These are phyloP conservation scores for Pichia sp. DNA, from an alignment of 1,139 yeast genomes.

Conservation along the genomic window DNA sequence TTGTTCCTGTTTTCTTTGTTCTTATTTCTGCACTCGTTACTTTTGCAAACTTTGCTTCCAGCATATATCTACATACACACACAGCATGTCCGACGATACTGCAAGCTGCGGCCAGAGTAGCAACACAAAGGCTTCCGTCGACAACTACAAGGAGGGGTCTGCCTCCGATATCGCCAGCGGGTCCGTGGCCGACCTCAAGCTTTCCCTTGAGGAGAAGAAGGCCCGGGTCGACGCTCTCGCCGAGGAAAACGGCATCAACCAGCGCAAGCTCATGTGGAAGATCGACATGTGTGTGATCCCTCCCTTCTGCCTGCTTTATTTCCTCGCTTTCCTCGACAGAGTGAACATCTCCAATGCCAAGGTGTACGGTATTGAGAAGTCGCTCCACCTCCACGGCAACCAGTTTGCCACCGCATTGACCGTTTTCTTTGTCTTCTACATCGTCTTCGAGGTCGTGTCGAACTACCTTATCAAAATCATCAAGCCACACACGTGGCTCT, in stretches of 20 bases:
- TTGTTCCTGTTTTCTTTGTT: too few species aligned
- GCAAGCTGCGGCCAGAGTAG: conserved; percentile 3
- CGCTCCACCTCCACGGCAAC: conserved; percentile 49
- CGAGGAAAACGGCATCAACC: conserved; percentile 38
- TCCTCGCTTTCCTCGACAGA: conserved; percentile 66
- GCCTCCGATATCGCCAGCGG: background rate
- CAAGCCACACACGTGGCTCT: conserved; percentile 64
- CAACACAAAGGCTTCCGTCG: background rate
- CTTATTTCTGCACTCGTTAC: too few species aligned
- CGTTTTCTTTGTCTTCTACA: conserved; percentile 69
- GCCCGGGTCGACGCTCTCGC: conserved; percentile 33
- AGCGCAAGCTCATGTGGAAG: conserved; percentile 53
- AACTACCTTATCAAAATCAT: conserved; percentile 58
- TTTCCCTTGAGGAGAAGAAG: conserved; percentile 1
- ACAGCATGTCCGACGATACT: conserved; percentile 2
- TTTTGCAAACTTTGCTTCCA: too few species aligned
- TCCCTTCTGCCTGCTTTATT: conserved; percentile 63
- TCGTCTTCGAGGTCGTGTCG: conserved; percentile 62
- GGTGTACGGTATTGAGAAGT: conserved; percentile 56
- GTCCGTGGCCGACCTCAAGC: background rate
- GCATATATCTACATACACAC: too few species aligned
- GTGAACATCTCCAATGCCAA: conserved; percentile 75
- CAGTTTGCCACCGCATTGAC: conserved; percentile 64
- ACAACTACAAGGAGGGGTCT: background rate
- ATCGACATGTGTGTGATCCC: conserved; percentile 65